Percentiles rank a stretch among this genome's conserved stretches.
These are phyloP conservation scores for Alloteropsis semialata DNA, from an alignment of 176 grass and related monocot species.

Conservation along the genomic window DNA sequence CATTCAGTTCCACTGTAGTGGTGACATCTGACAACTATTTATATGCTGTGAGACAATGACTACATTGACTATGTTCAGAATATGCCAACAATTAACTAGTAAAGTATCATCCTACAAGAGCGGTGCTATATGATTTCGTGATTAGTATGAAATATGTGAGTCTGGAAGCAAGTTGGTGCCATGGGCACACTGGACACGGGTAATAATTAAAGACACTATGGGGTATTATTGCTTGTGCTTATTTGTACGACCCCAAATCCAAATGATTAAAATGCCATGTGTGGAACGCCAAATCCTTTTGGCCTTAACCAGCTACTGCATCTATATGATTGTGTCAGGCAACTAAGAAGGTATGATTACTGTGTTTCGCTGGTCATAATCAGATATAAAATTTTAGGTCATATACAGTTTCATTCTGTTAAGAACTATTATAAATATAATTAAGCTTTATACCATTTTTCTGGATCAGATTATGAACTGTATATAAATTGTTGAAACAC, in stretches of 20 bases:
- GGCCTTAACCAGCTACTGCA: too few species aligned
- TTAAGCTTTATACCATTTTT: not conserved
- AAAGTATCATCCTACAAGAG: conserved; percentile 11
- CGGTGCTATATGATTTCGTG: not conserved
- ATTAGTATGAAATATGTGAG: conserved; percentile 20
- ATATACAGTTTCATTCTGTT: not conserved
- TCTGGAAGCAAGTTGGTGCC: conserved; percentile 20
- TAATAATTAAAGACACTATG: conserved; percentile 13
- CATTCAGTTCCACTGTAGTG: conserved; percentile 19
- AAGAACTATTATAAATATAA: not conserved
- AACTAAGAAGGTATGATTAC: conserved; percentile 5
- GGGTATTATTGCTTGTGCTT: conserved; percentile 3
- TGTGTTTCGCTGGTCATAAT: conserved; percentile 7
- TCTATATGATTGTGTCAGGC: too few species aligned
- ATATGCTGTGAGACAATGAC: not conserved
- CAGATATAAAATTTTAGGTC: conserved; percentile 11
- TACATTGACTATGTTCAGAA: conserved; percentile 15
- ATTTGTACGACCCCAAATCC: too few species aligned
- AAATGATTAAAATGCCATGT: too few species aligned
- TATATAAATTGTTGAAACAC: not conserved
- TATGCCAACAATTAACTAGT: conserved; percentile 16
- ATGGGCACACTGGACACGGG: not conserved
- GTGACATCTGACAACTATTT: conserved; percentile 3
- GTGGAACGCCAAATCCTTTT: too few species aligned
- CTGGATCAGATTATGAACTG: not conserved